phyloP scores from a whole-genome alignment of 495 filamentous ascomycete genomes.

The Penicillium bialowiezense region DNA sequence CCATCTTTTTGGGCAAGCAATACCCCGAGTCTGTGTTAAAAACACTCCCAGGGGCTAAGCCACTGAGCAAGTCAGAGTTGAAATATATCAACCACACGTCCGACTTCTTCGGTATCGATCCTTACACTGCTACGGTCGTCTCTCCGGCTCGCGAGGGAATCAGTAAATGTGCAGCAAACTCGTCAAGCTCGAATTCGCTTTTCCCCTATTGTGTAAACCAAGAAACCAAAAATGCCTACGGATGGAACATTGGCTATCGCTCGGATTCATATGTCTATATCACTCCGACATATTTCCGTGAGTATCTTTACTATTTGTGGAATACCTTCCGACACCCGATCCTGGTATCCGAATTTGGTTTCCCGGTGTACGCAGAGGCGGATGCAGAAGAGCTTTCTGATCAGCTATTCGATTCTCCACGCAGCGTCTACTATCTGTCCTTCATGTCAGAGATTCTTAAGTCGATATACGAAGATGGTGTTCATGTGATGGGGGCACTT shows the following conservation, averaged over 20 bases:
- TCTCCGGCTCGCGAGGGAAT: slow-evolving; percentile 34
- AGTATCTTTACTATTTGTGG: slow-evolving; percentile 41
- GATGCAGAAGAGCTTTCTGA: slow-evolving; percentile 24
- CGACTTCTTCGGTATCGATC: slow-evolving; percentile 47
- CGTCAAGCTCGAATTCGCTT: slow-evolving; percentile 21
- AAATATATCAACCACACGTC: slow-evolving; percentile 31
- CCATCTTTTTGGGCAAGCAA: slow-evolving; percentile 40
- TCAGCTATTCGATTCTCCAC: slow-evolving; percentile 37
- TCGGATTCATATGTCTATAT: slow-evolving; percentile 40
- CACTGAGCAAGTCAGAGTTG: slow-evolving; percentile 33
- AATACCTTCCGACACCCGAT: slow-evolving; percentile 39
- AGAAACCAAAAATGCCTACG: slow-evolving; percentile 30
- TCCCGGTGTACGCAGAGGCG: slow-evolving; percentile 33
- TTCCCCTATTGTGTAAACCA: slow-evolving; percentile 42
- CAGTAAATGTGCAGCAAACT: slow-evolving; percentile 31
- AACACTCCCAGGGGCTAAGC: slow-evolving; percentile 23
- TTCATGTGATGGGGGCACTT: slow-evolving; percentile 43
- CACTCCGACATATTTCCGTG: slow-evolving; percentile 40
- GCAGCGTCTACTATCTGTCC: slow-evolving; percentile 39
- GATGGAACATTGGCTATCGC: slow-evolving; percentile 42
- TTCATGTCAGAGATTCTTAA: slow-evolving; percentile 45
- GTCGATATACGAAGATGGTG: slow-evolving; percentile 42
- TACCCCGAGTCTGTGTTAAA: slow-evolving; percentile 34
- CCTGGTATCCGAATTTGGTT: slow-evolving; percentile 41
- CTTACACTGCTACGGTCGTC: slow-evolving; percentile 44